Base-by-base conservation (phyloP, 768 basidiomycete species). In the Russula virescens region DNA sequence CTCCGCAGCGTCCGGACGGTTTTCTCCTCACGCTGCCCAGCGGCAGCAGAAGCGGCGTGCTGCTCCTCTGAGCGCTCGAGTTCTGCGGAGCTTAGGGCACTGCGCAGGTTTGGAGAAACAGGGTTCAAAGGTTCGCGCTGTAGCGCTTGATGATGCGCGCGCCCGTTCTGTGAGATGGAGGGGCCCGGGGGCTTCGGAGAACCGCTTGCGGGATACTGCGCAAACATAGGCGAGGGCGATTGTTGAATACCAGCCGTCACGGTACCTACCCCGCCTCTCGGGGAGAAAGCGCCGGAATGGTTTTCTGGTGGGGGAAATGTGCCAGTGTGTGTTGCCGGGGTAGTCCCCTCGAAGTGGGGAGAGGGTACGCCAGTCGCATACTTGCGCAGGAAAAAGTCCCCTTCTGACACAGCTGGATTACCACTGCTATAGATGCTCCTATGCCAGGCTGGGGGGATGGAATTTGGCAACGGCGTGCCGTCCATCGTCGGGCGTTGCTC, bases 1-100 rank as follows among this genome's bases (percentile, higher is more conserved):
- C 56, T 63, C 46, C 62, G 56, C 5, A 63, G 16, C 34, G 62
- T 63, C 51, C 45, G 51, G 40, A 21, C 26, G 38, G 51, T n/a
- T 25, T 4, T 25, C 19, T 38, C 56, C 28, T 40, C 31, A 31
- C 5, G 31, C 31, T 31, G 48, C 34, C 45, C 62, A 3, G n/a
- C 38, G 13, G 38, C 9, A 11, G 11, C 38, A 3, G 31, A 31
- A 31, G 8, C 8, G 31, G 31, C 31, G 5, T 8, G 31, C 31
- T 8, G 31, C 31, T 31, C 31, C 8, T 31, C 31, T 3, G 31
- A 31, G 31, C 31, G 31, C 31, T 31, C 31, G 26, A 23, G 34
- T 18, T 26, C 38, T 16, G 50, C 25, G 10, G 45, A 31, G n/a
- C 45, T 34, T 26, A 31, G n/a, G 56, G 10, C 7, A n/a, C n/a